Evolutionary conservation across 306 rosid genomes (phyloP), one percentile per base, ranked within the genome.

Genomic region (Canavalia gladiata): DNA sequence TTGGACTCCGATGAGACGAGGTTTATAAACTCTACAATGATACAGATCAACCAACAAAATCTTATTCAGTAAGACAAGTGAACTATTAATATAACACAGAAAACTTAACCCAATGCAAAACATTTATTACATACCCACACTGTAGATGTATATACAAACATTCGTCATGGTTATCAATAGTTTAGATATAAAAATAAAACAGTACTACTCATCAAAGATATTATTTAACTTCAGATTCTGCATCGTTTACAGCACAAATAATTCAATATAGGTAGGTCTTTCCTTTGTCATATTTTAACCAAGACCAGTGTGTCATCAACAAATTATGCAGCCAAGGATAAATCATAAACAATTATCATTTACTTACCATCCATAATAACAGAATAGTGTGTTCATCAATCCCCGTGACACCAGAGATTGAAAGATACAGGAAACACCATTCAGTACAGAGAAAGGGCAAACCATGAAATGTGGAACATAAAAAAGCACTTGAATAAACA

Each of bases 1-100:
- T 94, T 94, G 39, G 98, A 94, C 81, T 94, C 97, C 0, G 97
- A 94, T 13, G 98, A 94, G 52, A 94, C 75, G 1, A 94, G 96
- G 85, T 94, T 94, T 89, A 94, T 94, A 89, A 94, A 94, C 87
- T 94, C 97, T 94, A 86, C 90, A 87, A 77, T 80, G 70, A 72
- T 42, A 86, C 28, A 71, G 39, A 82, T 56, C 64, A 87, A 70
- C 58, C 54, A 37, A 41, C 50, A 73, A 68, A 55, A 49, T 18
- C 33, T 49, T 43, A 72, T 49, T 85, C 69, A 86, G 90, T 58
- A 66, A 46, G 34, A 74, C 60, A 51, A 54, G 29, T 69, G 64
- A 51, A 74, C 29, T 51, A 76, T 9, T 29, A 57, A 47, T 56
- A 74, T 12, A 81, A 56, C 54, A 46, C 4, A 55, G 58, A 30